phyloP scores from a whole-genome alignment of 305 asterid genomes.

The Fraxinus sp. region DNA sequence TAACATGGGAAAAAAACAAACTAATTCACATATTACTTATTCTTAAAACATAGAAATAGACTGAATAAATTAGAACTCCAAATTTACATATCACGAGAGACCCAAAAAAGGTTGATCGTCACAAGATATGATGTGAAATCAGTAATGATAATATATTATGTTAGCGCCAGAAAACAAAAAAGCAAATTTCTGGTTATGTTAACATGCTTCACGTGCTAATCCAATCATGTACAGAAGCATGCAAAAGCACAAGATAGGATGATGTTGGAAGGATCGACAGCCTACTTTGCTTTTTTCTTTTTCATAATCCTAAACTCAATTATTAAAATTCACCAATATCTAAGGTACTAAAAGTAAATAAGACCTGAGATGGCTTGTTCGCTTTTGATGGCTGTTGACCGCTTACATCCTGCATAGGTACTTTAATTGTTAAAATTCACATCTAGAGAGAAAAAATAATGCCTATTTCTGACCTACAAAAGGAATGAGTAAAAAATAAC shows the following conservation, averaged over 20 bases:
- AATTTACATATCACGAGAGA: neutral
- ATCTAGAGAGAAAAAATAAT: neutral
- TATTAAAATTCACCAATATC: neutral
- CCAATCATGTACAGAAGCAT: neutral
- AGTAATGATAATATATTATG: conserved; percentile 5
- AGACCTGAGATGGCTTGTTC: conserved; percentile 7
- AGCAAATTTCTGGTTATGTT: neutral
- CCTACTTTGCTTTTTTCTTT: neutral
- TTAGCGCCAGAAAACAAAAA: neutral
- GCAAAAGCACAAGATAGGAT: neutral
- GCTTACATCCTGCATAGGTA: conserved; percentile 44
- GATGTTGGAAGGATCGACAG: neutral
- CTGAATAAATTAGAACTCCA: neutral
- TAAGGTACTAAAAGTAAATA: neutral
- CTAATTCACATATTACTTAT: neutral
- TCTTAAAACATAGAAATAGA: neutral
- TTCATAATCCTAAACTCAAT: neutral
- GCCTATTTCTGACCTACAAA: neutral
- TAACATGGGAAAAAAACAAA: neutral
- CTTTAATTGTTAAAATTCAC: conserved; percentile 19
- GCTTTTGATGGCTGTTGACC: conserved; percentile 47
- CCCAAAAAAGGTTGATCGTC: neutral
- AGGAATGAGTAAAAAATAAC: neutral
- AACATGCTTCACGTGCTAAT: neutral
- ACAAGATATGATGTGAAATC: neutral